Percentiles rank a stretch among this genome's conserved stretches.
phyloP scores from a whole-genome alignment of 2,329 filamentous ascomycete species.

The Zymoseptoria brevis region DNA sequence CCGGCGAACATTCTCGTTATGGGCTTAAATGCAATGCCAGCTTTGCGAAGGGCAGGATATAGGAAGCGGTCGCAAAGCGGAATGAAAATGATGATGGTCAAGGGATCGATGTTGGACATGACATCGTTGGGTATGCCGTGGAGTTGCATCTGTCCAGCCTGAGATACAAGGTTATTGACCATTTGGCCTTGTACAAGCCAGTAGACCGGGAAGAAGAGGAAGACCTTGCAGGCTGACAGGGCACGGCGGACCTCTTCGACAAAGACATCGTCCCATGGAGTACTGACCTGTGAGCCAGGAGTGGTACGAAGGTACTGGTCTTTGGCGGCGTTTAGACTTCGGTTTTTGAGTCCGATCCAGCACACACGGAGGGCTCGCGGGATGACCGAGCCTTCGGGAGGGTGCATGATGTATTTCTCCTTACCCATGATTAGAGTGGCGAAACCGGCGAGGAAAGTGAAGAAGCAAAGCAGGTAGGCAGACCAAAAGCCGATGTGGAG shows the following conservation, averaged over 20 bases:
- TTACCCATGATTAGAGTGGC: slow-evolving; percentile 39
- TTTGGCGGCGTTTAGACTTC: slow-evolving; percentile 50
- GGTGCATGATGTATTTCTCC: slow-evolving; percentile 48
- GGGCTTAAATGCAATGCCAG: slow-evolving; percentile 35
- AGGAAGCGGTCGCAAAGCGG: slow-evolving; percentile 38
- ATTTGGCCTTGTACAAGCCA: slow-evolving; percentile 53
- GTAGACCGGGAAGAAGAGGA: slow-evolving; percentile 43
- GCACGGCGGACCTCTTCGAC: slow-evolving; percentile 64
- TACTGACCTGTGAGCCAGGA: slow-evolving; percentile 54
- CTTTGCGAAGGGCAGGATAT: slow-evolving; percentile 26
- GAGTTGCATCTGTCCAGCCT: slow-evolving; percentile 35
- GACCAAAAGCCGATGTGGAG: slow-evolving; percentile 56
- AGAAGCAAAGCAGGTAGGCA: slow-evolving; percentile 53
- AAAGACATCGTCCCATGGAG: slow-evolving; percentile 73
- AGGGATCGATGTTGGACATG: slow-evolving; percentile 31
- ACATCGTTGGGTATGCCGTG: slow-evolving; percentile 41
- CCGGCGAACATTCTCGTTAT: slow-evolving; percentile 47
- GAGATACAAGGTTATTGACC: slow-evolving; percentile 42
- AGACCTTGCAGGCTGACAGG: slow-evolving; percentile 59
- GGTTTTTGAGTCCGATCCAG: slow-evolving; percentile 43
- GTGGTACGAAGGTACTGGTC: slow-evolving; percentile 55
- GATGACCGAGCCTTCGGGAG: slow-evolving; percentile 64
- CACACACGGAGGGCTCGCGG: slow-evolving; percentile 52
- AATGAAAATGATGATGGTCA: slow-evolving; percentile 39
- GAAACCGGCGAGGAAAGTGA: slow-evolving; percentile 55